Evolutionary conservation across 768 basidiomycete genomes (phyloP).

Genomic region (Podaxis mareebaensis): DNA sequence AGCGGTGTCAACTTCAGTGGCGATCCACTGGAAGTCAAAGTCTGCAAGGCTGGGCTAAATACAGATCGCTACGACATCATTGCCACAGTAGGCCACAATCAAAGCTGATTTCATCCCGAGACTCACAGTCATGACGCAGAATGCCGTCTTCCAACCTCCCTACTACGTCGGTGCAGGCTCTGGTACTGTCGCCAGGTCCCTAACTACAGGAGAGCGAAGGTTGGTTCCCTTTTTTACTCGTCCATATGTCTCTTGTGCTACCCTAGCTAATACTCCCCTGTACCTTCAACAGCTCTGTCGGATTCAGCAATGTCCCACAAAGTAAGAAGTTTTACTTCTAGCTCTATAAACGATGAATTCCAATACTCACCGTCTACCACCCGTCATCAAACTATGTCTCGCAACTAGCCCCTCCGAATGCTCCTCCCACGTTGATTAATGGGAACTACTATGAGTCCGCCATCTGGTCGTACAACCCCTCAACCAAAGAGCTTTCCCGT

Average conservation of each 20-base stretch:
- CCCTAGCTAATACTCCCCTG: not conserved
- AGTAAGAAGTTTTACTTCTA: conserved; percentile 28
- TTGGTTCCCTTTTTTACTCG: conserved; percentile 4
- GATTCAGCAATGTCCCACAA: conserved; percentile 36
- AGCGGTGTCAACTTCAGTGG: conserved; percentile 34
- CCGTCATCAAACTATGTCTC: not conserved
- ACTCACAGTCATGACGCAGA: conserved; percentile 26
- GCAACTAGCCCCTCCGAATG: conserved; percentile 31
- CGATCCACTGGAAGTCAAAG: conserved; percentile 36
- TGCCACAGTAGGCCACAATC: conserved; percentile 33
- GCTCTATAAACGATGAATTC: not conserved
- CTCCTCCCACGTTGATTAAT: conserved; percentile 2
- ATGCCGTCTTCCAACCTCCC: conserved; percentile 37
- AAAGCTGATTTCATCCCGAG: not conserved
- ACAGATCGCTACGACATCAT: conserved; percentile 33
- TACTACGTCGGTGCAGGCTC: conserved; percentile 39
- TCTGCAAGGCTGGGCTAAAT: conserved; percentile 20
- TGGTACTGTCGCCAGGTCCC: conserved; percentile 11
- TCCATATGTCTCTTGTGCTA: not conserved
- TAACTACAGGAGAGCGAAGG: conserved; percentile 23
- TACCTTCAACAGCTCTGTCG: conserved; percentile 28
- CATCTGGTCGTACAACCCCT: conserved; percentile 44
- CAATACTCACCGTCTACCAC: not conserved
- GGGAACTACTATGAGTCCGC: conserved; percentile 39
- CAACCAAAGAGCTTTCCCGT: conserved; percentile 43